Evolutionary conservation across 345 rosid species (phyloP).

Genomic region (Acer yangbiense): DNA sequence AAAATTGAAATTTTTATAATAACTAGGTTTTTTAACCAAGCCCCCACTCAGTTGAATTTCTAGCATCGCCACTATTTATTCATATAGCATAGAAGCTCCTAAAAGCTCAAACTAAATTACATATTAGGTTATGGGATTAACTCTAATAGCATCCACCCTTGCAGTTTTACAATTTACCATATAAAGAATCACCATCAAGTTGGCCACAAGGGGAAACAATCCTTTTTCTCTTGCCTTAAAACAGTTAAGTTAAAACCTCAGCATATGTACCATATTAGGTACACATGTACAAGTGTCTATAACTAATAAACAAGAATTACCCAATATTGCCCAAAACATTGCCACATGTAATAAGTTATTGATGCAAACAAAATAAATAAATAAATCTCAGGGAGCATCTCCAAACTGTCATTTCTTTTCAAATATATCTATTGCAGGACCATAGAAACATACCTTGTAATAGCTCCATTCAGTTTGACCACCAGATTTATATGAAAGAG

Average conservation of each 20-base stretch:
- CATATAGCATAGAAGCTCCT: background rate
- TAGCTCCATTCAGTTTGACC: conserved; percentile 74
- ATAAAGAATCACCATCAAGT: conserved; percentile 1
- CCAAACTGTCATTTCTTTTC: conserved; percentile 3
- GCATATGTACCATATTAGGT: background rate
- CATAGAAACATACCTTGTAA: conserved; percentile 55
- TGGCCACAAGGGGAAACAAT: background rate
- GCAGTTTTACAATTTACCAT: background rate
- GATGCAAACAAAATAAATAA: background rate
- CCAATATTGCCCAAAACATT: background rate
- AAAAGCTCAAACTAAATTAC: background rate
- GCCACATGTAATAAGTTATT: background rate
- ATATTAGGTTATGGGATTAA: background rate
- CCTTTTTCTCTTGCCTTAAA: background rate
- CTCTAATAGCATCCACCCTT: background rate
- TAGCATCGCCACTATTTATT: background rate
- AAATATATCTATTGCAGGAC: conserved; percentile 11
- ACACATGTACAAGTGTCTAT: background rate
- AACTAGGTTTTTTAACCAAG: background rate
- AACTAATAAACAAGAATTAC: background rate
- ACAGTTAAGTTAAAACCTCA: background rate
- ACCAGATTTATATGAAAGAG: conserved; percentile 66
- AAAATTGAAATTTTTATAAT: background rate
- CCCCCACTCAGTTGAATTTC: background rate
- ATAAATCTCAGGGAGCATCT: background rate